These are phyloP conservation scores for Penicillium sp. DNA, from an alignment of 2,329 filamentous ascomycete species.

Conservation along the genomic window DNA sequence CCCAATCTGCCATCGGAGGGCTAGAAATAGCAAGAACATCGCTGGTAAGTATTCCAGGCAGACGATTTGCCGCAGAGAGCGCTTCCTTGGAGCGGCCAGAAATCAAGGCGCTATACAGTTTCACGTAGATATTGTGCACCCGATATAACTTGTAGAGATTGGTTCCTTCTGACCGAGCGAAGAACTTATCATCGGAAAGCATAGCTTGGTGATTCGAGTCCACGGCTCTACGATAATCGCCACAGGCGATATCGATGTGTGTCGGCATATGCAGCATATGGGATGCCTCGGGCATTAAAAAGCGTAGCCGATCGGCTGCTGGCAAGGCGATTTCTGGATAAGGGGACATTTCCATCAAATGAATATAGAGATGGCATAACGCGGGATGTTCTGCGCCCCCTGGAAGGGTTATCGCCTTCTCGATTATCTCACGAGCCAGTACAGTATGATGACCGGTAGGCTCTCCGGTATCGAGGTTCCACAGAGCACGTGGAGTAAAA, in stretches of 20 bases:
- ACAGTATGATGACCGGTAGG: neutral
- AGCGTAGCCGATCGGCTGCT: neutral
- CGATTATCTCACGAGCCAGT: neutral
- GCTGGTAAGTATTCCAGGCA: neutral
- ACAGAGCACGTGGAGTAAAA: neutral
- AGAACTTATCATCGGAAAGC: neutral
- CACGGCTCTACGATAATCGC: neutral
- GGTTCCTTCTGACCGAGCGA: neutral
- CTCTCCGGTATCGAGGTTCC: neutral
- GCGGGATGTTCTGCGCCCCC: neutral
- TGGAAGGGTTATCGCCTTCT: neutral
- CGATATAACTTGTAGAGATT: neutral
- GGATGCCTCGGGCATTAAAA: neutral
- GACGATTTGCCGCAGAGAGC: neutral
- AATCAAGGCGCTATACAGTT: neutral
- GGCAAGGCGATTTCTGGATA: neutral
- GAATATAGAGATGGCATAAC: slow-evolving; percentile 1
- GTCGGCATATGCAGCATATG: neutral
- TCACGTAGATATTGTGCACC: neutral
- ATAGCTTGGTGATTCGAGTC: neutral
- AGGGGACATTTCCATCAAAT: slow-evolving; percentile 2
- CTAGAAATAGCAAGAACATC: neutral
- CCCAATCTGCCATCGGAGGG: neutral
- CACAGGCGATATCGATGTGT: neutral
- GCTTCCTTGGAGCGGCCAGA: neutral